These are phyloP conservation scores for Penicillium goetzii DNA, from an alignment of 495 filamentous ascomycete species.

Conservation along the genomic window DNA sequence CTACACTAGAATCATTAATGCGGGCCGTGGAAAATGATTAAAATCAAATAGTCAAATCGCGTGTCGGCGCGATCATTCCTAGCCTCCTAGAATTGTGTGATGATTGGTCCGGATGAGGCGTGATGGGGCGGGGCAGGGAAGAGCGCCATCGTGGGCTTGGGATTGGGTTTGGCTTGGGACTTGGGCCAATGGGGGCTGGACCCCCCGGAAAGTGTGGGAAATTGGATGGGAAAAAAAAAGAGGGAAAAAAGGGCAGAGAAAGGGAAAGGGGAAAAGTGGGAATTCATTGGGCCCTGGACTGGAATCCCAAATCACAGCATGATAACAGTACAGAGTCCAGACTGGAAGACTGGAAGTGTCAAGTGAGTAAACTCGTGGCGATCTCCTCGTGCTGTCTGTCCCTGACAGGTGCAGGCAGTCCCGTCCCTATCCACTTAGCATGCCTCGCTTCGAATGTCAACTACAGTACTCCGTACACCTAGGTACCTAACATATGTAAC, in stretches of 20 bases:
- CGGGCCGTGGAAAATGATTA: background rate
- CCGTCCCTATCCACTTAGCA: conserved; percentile 10
- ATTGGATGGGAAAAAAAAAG: background rate
- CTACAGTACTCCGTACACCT: background rate
- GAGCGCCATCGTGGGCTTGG: conserved; percentile 1
- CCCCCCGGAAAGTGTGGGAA: background rate
- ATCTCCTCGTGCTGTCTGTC: background rate
- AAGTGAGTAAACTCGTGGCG: background rate
- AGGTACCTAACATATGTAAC: background rate
- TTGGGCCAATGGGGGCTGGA: background rate
- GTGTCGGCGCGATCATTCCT: background rate
- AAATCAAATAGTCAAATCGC: background rate
- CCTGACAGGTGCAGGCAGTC: background rate
- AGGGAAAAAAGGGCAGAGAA: background rate
- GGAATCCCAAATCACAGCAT: too few species aligned
- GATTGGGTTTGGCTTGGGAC: background rate
- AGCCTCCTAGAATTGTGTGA: too few species aligned
- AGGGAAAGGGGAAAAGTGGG: background rate
- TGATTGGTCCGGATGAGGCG: background rate
- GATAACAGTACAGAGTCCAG: too few species aligned
- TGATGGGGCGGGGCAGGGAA: background rate
- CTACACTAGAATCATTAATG: conserved; percentile 6
- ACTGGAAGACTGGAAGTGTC: background rate
- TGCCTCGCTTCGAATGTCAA: background rate
- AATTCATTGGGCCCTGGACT: background rate